Base-by-base conservation (phyloP, 73 alveolate genomes). In the Paramecium sonneborni region DNA sequence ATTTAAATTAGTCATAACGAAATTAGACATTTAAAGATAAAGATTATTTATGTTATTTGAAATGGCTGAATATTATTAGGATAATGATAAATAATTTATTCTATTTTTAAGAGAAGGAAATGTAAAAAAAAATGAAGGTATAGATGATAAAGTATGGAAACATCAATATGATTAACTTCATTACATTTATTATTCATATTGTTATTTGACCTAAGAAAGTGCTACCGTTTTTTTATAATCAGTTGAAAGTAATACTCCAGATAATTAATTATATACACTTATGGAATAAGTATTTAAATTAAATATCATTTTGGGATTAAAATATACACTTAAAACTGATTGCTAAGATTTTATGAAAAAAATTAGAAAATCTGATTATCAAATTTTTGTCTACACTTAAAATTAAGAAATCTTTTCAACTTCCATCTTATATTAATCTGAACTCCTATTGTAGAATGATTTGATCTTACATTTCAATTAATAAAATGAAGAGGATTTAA, bases 41-140 rank as follows among this genome's bases (percentile, higher is more conserved):
- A 72, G 86, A 72, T 15, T 72, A 15, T 35, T 34, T 14, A 72
- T 72, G 86, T 18, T 72, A 72, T 72, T 72, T 72, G 86, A 72
- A 72, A 10, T 72, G 37, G 58, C 3, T 34, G 57, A 35, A 3
- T 11, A 8, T 20, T 72, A 35, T 35, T 35, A 12, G 15, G 57
- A 72, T 72, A 15, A 30, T 15, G 86, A 72, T 72, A 28, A 72
- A 38, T 14, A 35, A 38, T 72, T 34, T 72, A 72, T 72, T 15
- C 57, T 72, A 2, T 72, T 72, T 20, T 23, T 72, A 20, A 72
- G 86, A 38, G 86, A 72, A 37, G 44, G 38, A 15, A 72, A 72
- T 34, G 57, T 72, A 12, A 35, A 72, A 0, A 72, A 72, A 20
- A 72, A 72, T 28, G 86, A 72, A 14, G 55, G 84, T 1, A 72